Base-by-base conservation (phyloP, 2,329 filamentous ascomycete species). In the Parastagonospora nodorum region DNA sequence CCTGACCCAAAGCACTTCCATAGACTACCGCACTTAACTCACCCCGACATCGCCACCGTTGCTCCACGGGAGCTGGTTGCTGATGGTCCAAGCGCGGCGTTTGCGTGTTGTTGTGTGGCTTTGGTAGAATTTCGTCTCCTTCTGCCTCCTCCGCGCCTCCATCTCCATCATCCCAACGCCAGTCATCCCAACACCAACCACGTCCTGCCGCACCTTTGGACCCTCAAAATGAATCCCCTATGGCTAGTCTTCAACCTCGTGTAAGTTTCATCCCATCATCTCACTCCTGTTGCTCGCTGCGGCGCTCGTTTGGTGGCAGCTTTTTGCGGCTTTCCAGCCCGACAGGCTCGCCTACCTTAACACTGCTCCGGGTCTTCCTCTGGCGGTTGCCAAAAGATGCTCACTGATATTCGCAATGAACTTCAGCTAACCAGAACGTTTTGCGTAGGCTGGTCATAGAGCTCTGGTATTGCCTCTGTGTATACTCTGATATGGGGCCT, bases 81-180 rank as follows among this genome's bases (percentile, higher is more conserved):
- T 40, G 37, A 27, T 40, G 37, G 37, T 31, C 27, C 30, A 15
- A 42, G 39, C 39, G n/a, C 16, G 27, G 27, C 24, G 5, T 15
- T 16, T 11, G 35, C 9, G n/a, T 31, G 27, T 30, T 42, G 39
- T 29, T 42, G 14, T 42, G 40, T 14, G 40, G 28, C 28, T 29
- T 32, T 32, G 16, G 40, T 30, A 5, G 29, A 42, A 30, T 28
- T 42, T 42, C 15, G 24, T 29, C 45, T 39, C 42, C 16, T 8
- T 40, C 32, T 31, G 19, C 28, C 31, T 35, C 50, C 31, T 37
- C 36, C 15, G 32, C 19, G n/a, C 40, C 30, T 35, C 43, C 35
- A 29, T n/a, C 39, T 30, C 28, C 41, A 52, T 35, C 40, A 52
- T 10, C 36, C 38, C 28, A 37, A 24, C 45, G 45, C 39, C 35